phyloP scores from a whole-genome alignment of 2,329 filamentous ascomycete species.

The Hirsutella minnesotensis region DNA sequence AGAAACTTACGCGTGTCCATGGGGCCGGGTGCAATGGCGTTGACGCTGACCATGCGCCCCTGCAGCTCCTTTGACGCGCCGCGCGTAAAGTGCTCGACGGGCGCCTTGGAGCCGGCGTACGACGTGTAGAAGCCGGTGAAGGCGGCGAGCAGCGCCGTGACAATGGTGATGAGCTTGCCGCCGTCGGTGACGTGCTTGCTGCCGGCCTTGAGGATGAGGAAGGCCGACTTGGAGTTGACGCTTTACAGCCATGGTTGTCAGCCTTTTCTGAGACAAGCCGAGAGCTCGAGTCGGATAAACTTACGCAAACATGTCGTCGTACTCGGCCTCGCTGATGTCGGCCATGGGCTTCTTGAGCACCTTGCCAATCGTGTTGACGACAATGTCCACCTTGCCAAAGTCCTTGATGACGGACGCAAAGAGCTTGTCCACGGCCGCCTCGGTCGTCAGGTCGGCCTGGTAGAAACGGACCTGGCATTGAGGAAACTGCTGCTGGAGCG shows the following conservation, averaged over 20 bases:
- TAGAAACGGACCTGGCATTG: slow-evolving; percentile 24
- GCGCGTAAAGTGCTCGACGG: slow-evolving; percentile 26
- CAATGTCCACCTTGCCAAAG: slow-evolving; percentile 33
- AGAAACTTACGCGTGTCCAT: slow-evolving; percentile 24
- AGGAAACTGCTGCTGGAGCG: slow-evolving; percentile 21
- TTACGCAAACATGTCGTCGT: slow-evolving; percentile 34
- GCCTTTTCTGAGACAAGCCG: neutral
- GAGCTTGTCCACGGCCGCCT: slow-evolving; percentile 24
- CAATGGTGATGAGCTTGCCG: slow-evolving; percentile 34
- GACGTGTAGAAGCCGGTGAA: slow-evolving; percentile 32
- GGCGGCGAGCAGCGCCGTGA: slow-evolving; percentile 31
- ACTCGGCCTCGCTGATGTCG: slow-evolving; percentile 30
- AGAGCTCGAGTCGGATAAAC: too few species aligned
- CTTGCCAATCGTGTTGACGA: slow-evolving; percentile 38
- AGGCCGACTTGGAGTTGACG: slow-evolving; percentile 31
- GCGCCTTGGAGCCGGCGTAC: slow-evolving; percentile 30
- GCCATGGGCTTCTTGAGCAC: slow-evolving; percentile 33
- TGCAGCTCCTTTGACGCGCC: slow-evolving; percentile 22
- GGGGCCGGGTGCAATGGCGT: slow-evolving; percentile 22
- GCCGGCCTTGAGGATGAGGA: slow-evolving; percentile 31
- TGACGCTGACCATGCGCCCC: slow-evolving; percentile 20
- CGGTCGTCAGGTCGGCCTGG: slow-evolving; percentile 29
- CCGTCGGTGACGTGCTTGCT: slow-evolving; percentile 28
- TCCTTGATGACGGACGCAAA: slow-evolving; percentile 26
- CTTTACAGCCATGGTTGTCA: neutral